Evolutionary conservation across 805 yeast species (phyloP), one percentile per base, ranked within the genome.

Genomic region (Diddensiella transvaalensis): DNA sequence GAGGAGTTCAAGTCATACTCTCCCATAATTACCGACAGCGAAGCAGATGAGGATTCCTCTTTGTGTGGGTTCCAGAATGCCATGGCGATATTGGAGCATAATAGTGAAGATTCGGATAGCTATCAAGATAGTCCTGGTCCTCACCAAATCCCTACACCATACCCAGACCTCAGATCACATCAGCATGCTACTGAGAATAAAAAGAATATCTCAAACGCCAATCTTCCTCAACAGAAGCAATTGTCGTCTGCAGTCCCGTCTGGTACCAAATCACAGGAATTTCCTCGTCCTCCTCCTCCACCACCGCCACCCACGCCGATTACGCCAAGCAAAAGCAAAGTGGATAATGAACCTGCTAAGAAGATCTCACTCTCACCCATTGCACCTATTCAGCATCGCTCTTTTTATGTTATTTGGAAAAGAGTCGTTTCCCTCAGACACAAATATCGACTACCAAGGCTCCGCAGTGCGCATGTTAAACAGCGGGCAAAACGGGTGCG

Each of bases 1-100:
- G 39, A 35, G 19, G 26, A 10, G 11, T 38, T 22, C 24, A 38
- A 38, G 26, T 8, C 42, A 13, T 38, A 38, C 24, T 17, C 42
- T 17, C 42, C 42, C 6, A 10, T 38, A 8, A 22, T 38, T 24
- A 38, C 22, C 18, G 42, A 38, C 10, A 19, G 42, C 26, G 22
- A 38, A 13, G 42, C 29, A 3, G 42, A 23, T 13, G 3, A 13
- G 24, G 23, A 17, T n/a, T 11, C 3, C 11, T 13, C 8, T 8
- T 8, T 8, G 13, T n/a, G n/a, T n/a, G 32, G 32, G 8, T 26
- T 26, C 13, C 8, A 26, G 13, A 26, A 13, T 13, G 32, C 13
- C 32, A 26, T 26, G 32, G 32, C 32, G 11, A 8, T 26, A 13
- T 13, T 26, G 32, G 32, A 26, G 32, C 32, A n/a, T n/a, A n/a